Evolutionary conservation across 129 eudicot genomes (phyloP).

Genomic region (Artemisia tridentata): DNA sequence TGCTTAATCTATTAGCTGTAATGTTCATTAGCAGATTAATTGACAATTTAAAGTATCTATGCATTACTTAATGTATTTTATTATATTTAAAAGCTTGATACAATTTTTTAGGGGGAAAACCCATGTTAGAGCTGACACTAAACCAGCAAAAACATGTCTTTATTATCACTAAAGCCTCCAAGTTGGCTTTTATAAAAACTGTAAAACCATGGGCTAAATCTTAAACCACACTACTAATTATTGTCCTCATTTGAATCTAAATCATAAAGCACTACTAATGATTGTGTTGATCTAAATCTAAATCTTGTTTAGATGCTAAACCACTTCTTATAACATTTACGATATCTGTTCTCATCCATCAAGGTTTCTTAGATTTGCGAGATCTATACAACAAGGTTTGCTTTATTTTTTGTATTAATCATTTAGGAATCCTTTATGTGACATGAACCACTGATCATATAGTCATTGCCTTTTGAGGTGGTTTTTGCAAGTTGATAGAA

Average conservation of each 20-base stretch:
- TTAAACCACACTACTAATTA: slow-evolving; percentile 26
- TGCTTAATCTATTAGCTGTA: slow-evolving; percentile 34
- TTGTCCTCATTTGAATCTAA: slow-evolving; percentile 14
- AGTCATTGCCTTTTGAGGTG: slow-evolving; percentile 16
- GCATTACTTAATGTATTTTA: slow-evolving; percentile 21
- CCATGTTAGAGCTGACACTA: slow-evolving; percentile 46
- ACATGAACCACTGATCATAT: slow-evolving; percentile 10
- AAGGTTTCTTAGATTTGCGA: slow-evolving; percentile 13
- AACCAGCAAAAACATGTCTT: slow-evolving; percentile 35
- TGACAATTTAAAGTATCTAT: slow-evolving; percentile 35
- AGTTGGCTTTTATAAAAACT: slow-evolving; percentile 24
- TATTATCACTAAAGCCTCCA: slow-evolving; percentile 29
- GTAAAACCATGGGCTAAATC: slow-evolving; percentile 36
- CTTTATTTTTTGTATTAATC: background rate
- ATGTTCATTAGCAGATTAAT: slow-evolving; percentile 34
- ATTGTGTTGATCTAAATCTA: slow-evolving; percentile 15
- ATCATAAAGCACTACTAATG: slow-evolving; percentile 18
- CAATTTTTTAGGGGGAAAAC: slow-evolving; percentile 31
- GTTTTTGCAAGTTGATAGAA: slow-evolving; percentile 25
- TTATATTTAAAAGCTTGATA: slow-evolving; percentile 13
- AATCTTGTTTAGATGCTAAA: slow-evolving; percentile 26
- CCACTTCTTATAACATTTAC: background rate
- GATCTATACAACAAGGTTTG: slow-evolving; percentile 5
- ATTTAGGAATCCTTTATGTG: slow-evolving; percentile 12
- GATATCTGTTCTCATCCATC: background rate